phyloP scores from a whole-genome alignment of 768 basidiomycete genomes.

The Suillus sp. region DNA sequence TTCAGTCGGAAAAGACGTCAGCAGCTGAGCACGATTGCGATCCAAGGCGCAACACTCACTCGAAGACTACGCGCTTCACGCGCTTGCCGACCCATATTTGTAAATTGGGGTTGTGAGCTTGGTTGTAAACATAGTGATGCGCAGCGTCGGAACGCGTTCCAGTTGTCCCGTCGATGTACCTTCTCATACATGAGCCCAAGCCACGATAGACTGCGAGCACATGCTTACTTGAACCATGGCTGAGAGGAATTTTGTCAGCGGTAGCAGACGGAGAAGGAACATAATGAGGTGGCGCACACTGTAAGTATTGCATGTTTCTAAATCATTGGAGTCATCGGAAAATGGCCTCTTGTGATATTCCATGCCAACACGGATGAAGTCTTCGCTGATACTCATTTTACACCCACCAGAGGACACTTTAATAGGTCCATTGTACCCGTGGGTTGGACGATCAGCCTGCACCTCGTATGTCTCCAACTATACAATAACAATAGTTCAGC shows the following conservation, averaged over 20 bases:
- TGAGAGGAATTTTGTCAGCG: conserved; percentile 11
- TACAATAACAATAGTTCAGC: background rate
- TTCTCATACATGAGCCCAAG: conserved; percentile 24
- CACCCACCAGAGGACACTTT: conserved; percentile 30
- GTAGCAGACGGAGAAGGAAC: background rate
- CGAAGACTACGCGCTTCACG: conserved; percentile 39
- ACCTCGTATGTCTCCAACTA: conserved; percentile 28
- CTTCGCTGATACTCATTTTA: conserved; percentile 29
- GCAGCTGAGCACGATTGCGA: background rate
- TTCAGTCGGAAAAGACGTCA: background rate
- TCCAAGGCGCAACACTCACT: conserved; percentile 29
- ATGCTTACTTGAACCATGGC: conserved; percentile 24
- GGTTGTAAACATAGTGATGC: conserved; percentile 42
- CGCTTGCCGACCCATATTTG: conserved; percentile 32
- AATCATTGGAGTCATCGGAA: conserved; percentile 51
- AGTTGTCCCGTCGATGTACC: conserved; percentile 54
- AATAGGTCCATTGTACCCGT: conserved; percentile 27
- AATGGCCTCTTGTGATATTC: conserved; percentile 48
- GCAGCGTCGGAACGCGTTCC: conserved; percentile 34
- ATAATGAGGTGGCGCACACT: conserved; percentile 17
- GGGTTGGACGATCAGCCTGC: conserved; percentile 18
- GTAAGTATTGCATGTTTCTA: conserved; percentile 34
- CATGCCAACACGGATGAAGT: conserved; percentile 51
- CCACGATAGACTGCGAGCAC: background rate
- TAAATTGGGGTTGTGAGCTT: conserved; percentile 32